Base-by-base conservation (phyloP, 345 rosid genomes). In the Lenwebbia sp. region DNA sequence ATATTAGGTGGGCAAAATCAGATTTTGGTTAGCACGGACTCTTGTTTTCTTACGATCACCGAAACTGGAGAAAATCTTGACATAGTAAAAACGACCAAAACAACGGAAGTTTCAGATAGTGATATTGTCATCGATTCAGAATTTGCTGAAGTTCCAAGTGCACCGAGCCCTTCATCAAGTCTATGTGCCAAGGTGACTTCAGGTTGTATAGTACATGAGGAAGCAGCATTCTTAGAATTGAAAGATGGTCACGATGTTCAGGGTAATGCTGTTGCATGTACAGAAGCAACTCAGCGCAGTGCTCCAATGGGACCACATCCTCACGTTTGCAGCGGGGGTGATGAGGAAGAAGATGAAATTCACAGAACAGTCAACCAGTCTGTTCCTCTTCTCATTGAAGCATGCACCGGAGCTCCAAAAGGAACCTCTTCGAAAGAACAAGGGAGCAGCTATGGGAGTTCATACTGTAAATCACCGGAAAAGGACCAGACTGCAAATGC, bases 371-470 rank as follows among this genome's bases (percentile, higher is more conserved):
- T 62, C 82, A 75, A 58, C 30, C 60, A 85, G 41, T 54, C 88
- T n/a, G 74, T 85, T 54, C 47, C 78, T 70, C 25, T 33, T 70
- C 78, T 19, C 25, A 37, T 33, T 70, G 92, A 85, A 88, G 84
- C 58, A 84, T 83, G 86, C 84, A 83, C 87, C 53, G 92, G 91
- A 86, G 87, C 86, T 85, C 54, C 85, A 65, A 86, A 44, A 58
- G 74, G 58, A 47, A 85, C 65, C 83, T 86, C 49, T 85, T 85
- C 75, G 65, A 81, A 58, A 87, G 88, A 90, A 83, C 87, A 90
- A 47, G 30, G 78, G 47, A 70, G 47, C 47, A 70, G 78, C 78
- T 70, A 19, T 70, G 78, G 78, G 44, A 70, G 44, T 70, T 40
- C 76, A 65, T 65, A 33, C 17, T 30, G 76, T 65, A 9, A 33